Evolutionary conservation across 495 filamentous ascomycete species (phyloP).

Genomic region (Pseudotulostoma volvatum): DNA sequence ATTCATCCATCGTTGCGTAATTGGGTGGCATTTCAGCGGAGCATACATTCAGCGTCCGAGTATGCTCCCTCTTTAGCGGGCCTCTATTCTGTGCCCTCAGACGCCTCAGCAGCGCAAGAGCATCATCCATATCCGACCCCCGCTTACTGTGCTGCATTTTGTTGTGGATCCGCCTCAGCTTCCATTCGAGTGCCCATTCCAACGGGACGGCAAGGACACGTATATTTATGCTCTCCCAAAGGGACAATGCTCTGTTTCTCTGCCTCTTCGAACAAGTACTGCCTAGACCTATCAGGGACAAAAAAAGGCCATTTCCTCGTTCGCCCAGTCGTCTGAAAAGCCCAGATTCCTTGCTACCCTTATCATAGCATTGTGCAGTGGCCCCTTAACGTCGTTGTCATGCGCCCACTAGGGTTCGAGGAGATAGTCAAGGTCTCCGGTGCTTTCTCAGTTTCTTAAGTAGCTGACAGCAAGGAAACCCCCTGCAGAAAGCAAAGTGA

Average conservation of each 20-base stretch:
- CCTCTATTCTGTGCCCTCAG: slow-evolving; percentile 9
- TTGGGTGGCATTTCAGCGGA: slow-evolving; percentile 14
- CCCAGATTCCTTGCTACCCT: too few species aligned
- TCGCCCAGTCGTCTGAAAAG: slow-evolving; percentile 16
- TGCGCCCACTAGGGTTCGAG: slow-evolving; percentile 14
- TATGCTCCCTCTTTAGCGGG: slow-evolving; percentile 11
- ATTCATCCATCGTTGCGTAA: too few species aligned
- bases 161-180: slow-evolving; percentile 16
- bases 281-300: slow-evolving; percentile 9
- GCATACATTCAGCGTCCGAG: slow-evolving; percentile 15
- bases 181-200: slow-evolving; percentile 21
- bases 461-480: slow-evolving; percentile 16
- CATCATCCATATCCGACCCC: slow-evolving; percentile 13
- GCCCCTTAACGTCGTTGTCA: too few species aligned
- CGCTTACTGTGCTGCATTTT: slow-evolving; percentile 7
- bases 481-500: slow-evolving; percentile 14
- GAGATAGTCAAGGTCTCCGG: slow-evolving; percentile 18
- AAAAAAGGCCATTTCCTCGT: slow-evolving; percentile 14
- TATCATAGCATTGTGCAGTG: too few species aligned
- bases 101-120: slow-evolving; percentile 13
- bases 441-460: slow-evolving; percentile 15
- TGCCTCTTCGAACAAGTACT: slow-evolving; percentile 10
- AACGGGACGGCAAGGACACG: slow-evolving; percentile 14
- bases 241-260: slow-evolving; percentile 14
- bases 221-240: slow-evolving; percentile 13